These are phyloP conservation scores for Capsella bursapastoris DNA, from an alignment of 345 rosid species.

Conservation along the genomic window DNA sequence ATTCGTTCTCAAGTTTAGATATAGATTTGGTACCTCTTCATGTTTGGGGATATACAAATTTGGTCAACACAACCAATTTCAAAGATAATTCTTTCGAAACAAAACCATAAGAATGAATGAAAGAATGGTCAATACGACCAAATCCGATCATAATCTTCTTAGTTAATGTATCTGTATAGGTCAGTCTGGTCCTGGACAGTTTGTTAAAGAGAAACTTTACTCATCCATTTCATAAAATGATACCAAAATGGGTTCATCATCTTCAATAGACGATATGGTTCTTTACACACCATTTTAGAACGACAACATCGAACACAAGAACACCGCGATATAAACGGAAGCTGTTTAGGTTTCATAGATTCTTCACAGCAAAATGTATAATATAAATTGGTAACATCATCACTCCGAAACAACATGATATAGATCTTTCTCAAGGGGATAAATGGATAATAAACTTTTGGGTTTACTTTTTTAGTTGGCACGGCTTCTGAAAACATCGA, in stretches of 20 bases:
- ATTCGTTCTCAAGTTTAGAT: background rate
- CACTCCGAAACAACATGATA: constrained; percentile 16
- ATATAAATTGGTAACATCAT: constrained; percentile 13
- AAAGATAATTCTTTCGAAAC: background rate
- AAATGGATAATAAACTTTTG: background rate
- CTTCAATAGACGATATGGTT: constrained; percentile 13
- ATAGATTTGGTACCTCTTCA: background rate
- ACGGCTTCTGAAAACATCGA: constrained; percentile 60
- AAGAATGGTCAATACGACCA: constrained; percentile 17
- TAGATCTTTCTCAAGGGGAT: constrained; percentile 13
- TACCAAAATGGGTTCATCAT: constrained; percentile 6
- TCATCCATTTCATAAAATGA: background rate
- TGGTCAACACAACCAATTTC: constrained; percentile 20
- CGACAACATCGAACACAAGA: constrained; percentile 21
- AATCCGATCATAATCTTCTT: constrained; percentile 14
- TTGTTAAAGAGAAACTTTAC: constrained; percentile 2
- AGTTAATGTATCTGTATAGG: background rate
- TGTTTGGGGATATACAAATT: background rate
- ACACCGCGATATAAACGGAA: constrained; percentile 30
- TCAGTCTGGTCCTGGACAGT: background rate
- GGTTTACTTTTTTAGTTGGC: constrained; percentile 37
- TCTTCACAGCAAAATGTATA: constrained; percentile 36
- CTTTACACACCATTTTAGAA: constrained; percentile 24
- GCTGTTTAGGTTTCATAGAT: constrained; percentile 40
- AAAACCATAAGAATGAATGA: background rate